Conservation (phyloP, 75 land plant species). For the Cunninghamia lanceolata region DNA sequence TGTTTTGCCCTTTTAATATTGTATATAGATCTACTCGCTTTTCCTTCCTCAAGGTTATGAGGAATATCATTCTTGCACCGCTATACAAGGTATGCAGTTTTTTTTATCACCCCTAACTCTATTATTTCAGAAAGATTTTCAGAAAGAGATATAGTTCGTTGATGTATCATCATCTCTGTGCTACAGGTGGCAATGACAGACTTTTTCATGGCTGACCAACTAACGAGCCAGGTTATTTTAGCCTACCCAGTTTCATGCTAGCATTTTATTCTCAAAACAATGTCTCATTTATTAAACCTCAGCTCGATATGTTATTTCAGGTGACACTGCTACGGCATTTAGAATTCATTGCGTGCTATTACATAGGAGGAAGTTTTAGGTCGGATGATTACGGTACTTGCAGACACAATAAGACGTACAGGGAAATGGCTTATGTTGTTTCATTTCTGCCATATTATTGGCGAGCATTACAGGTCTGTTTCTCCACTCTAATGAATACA, state of each 20-base stretch:
- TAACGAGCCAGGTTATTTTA: slow-evolving; percentile 83
- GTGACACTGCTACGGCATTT: slow-evolving; percentile 74
- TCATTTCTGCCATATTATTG: slow-evolving; percentile 91
- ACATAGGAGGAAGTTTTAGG: slow-evolving; percentile 56
- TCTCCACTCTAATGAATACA: background rate
- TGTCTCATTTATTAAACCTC: background rate
- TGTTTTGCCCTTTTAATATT: slow-evolving; percentile 48
- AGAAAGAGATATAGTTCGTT: background rate
- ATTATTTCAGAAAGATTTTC: no score
- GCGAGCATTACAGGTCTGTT: slow-evolving; percentile 86
- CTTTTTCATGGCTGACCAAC: slow-evolving; percentile 96
- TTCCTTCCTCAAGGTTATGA: slow-evolving; percentile 37
- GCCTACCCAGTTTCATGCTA: background rate
- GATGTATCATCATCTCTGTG: background rate
- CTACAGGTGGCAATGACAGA: slow-evolving; percentile 91
- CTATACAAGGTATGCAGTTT: background rate
- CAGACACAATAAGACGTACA: slow-evolving; percentile 37
- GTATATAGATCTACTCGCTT: slow-evolving; percentile 49
- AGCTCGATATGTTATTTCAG: slow-evolving; percentile 23
- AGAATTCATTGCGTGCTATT: slow-evolving; percentile 78
- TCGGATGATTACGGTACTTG: slow-evolving; percentile 43
- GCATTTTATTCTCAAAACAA: background rate
- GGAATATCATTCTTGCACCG: slow-evolving; percentile 28
- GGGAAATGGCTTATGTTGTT: slow-evolving; percentile 66
- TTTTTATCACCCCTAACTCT: no score